Percentiles rank a stretch among this genome's conserved stretches.
Conservation (phyloP, 2,329 filamentous ascomycete species). For the Amphichorda felina region DNA sequence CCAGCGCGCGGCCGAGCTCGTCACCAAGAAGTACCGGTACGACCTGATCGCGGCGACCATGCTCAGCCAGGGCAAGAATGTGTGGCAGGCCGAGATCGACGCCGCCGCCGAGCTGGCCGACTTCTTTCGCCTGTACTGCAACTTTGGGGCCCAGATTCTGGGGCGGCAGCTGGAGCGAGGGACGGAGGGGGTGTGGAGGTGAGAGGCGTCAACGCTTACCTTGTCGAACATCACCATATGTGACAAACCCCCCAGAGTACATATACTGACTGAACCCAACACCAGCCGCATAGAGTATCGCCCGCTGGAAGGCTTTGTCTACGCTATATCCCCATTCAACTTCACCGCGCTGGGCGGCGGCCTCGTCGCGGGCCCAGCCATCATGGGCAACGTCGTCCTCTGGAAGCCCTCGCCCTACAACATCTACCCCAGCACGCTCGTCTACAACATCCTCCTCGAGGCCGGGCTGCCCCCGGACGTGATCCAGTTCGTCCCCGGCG, state of each 20-base stretch:
- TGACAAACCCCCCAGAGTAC: too few relatives aligned
- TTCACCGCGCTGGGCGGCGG: slow-evolving; percentile 93
- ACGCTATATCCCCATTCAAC: slow-evolving; percentile 91
- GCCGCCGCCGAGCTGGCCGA: slow-evolving; percentile 85
- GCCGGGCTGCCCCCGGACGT: slow-evolving; percentile 82
- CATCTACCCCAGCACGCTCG: slow-evolving; percentile 81
- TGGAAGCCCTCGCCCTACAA: slow-evolving; percentile 96
- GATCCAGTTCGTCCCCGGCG: slow-evolving; percentile 86
- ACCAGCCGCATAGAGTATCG: slow-evolving; percentile 86
- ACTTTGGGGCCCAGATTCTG: slow-evolving; percentile 87
- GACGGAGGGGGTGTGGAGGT: slow-evolving; percentile 73
- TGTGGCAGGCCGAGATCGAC: slow-evolving; percentile 98
- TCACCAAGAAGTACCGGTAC: slow-evolving; percentile 88
- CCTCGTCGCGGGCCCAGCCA: slow-evolving; percentile 67
- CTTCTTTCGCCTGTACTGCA: slow-evolving; percentile 88
- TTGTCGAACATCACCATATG: too few relatives aligned
- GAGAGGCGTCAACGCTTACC: too few relatives aligned
- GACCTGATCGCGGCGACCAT: slow-evolving; percentile 95
- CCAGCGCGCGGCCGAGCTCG: slow-evolving; percentile 86
- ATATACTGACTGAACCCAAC: too few relatives aligned
- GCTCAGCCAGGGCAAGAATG: slow-evolving; percentile 94
- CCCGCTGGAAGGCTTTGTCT: slow-evolving; percentile 88
- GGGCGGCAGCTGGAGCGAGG: slow-evolving; percentile 78
- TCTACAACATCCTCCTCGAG: slow-evolving; percentile 84
- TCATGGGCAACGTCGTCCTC: slow-evolving; percentile 88